Base-by-base conservation (phyloP, 192 early-diverging fungal genomes). In the Geranomyces variabilis region DNA sequence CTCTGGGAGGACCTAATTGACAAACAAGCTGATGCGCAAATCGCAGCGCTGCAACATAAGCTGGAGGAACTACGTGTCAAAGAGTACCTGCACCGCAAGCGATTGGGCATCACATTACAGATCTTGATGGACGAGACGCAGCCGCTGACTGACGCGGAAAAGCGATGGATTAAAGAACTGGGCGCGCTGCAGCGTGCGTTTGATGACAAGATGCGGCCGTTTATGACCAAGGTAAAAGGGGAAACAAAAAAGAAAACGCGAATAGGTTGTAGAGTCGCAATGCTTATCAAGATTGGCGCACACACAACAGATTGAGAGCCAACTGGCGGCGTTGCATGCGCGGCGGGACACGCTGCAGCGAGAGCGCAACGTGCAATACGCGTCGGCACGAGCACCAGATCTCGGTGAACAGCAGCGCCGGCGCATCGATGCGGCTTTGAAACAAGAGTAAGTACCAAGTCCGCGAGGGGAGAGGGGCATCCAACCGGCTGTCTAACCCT, bases 71-170 rank as follows among this genome's bases (percentile, higher is more conserved):
- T 64, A 0, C 46, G 48, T n/a, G 19, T 24, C 48, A 66, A 57
- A 48, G 64, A 67, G 21, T 74, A 66, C 30, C 5, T 67, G 21
- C 51, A 67, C 34, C 72, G 72, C 63, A 66, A 74, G 44, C 17
- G 21, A 45, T 44, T 55, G 19, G 60, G 59, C 13, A 47, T 77
- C 13, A 64, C 90, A 29, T 67, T 93, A 59, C 86, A 87, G 30
- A 84, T 87, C 67, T 60, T 91, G 33, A 84, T 87, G 51, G 85
- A 85, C 46, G 76, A 77, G 17, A 80, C 79, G 48, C 87, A 90
- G 66, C 90, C 87, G 29, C 72, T 91, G 69, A 85, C 84, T 4
- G 63, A 80, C 6, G 77, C 82, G 26, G 91, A 93, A 74, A 79
- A 76, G 60, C 75, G 69, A 34, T 87, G 84, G 84, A 75, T 78